phyloP scores from a whole-genome alignment of 1,284 basidiomycete species.

The Tylopilus orsonianus region DNA sequence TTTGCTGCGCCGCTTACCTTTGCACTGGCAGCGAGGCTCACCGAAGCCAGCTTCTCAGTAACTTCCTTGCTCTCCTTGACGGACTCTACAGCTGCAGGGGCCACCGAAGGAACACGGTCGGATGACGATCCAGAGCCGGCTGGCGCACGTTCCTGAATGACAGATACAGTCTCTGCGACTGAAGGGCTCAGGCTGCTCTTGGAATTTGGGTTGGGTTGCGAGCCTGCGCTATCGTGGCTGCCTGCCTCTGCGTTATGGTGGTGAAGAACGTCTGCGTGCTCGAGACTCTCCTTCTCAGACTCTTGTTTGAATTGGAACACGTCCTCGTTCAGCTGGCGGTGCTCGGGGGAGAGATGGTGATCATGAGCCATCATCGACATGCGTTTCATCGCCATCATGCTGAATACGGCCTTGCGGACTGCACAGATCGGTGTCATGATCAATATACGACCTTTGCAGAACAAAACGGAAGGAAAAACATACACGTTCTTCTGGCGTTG shows the following conservation, averaged over 20 bases:
- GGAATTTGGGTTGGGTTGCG: slow-evolving; percentile 3
- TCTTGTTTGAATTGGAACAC: slow-evolving; percentile 77
- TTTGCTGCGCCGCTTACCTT: slow-evolving; percentile 28
- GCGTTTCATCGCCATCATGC: slow-evolving; percentile 82
- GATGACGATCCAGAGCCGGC: slow-evolving; percentile 6
- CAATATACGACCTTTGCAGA: background rate
- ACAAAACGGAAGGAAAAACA: slow-evolving; percentile 32
- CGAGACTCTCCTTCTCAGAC: slow-evolving; percentile 57
- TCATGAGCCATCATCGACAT: slow-evolving; percentile 55
- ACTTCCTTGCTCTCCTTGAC: slow-evolving; percentile 26
- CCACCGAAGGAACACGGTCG: background rate
- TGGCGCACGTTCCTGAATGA: slow-evolving; percentile 14
- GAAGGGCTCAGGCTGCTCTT: slow-evolving; percentile 23
- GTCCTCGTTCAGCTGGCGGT: slow-evolving; percentile 58
- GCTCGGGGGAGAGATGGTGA: slow-evolving; percentile 39
- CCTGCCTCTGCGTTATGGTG: slow-evolving; percentile 45
- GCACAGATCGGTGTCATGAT: slow-evolving; percentile 8
- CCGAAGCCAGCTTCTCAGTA: slow-evolving; percentile 28
- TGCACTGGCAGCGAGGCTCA: slow-evolving; percentile 33
- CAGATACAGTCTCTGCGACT: slow-evolving; percentile 32
- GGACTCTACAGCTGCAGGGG: slow-evolving; percentile 5
- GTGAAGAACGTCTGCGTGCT: slow-evolving; percentile 49
- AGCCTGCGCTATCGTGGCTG: slow-evolving; percentile 37
- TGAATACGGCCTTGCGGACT: slow-evolving; percentile 87
- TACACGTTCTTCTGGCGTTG: slow-evolving; percentile 85